phyloP scores from a whole-genome alignment of 176 grass and related monocot genomes.

The Juncus effusus region DNA sequence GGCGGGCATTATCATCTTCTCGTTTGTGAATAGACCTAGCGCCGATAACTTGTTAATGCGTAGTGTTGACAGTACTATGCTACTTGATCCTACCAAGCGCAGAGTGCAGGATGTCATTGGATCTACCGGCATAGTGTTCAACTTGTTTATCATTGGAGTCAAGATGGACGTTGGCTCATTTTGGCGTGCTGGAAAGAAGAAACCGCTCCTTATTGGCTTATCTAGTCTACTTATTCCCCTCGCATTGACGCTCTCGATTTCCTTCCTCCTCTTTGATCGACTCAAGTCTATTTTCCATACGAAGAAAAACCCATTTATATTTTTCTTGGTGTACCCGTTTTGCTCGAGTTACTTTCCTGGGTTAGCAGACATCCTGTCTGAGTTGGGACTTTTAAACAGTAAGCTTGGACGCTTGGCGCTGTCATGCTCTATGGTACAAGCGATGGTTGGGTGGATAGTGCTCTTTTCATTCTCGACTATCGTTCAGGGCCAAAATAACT shows the following conservation, averaged over 20 bases:
- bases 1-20: slow-evolving; percentile 10
- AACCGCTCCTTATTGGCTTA: slow-evolving; percentile 6
- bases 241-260: neutral
- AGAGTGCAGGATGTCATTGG: neutral
- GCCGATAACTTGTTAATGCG: neutral
- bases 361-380: slow-evolving; percentile 1
- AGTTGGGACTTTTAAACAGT: slow-evolving; percentile 17
- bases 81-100: neutral
- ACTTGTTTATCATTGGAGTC: slow-evolving; percentile 10
- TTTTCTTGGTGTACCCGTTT: neutral
- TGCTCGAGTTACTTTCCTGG: slow-evolving; percentile 9
- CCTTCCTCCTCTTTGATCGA: neutral
- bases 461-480: neutral
- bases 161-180: neutral
- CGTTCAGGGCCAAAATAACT: neutral
- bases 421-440: slow-evolving; percentile 12
- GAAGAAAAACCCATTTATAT: neutral
- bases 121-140: neutral
- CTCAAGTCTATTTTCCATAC: neutral
- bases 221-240: neutral
- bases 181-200: slow-evolving; percentile 1
- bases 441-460: neutral
- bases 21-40: neutral
- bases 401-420: slow-evolving; percentile 11
- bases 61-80: neutral